phyloP scores from a whole-genome alignment of 805 yeast genomes.

The Debaryomyces maramus region DNA sequence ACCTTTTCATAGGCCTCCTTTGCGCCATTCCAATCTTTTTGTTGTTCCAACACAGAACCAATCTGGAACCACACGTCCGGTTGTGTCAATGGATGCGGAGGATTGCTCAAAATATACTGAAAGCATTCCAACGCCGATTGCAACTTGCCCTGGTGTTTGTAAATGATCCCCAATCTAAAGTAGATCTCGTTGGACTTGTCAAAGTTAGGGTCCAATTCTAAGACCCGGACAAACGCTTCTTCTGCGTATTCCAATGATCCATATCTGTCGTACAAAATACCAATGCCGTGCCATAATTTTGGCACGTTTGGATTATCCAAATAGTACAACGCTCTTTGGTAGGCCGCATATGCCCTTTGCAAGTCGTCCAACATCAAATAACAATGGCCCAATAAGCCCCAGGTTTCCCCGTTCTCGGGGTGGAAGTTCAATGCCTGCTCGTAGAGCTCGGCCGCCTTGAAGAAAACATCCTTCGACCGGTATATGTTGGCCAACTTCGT shows the following conservation, averaged over 20 bases:
- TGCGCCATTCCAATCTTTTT: conserved; percentile 87
- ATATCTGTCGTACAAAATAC: conserved; percentile 92
- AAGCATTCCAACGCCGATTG: conserved; percentile 90
- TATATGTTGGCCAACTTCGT: conserved; percentile 86
- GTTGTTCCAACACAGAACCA: conserved; percentile 93
- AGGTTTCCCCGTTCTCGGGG: conserved; percentile 91
- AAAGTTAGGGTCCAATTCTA: conserved; percentile 93
- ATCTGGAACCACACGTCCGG: conserved; percentile 99
- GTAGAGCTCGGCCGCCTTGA: conserved; percentile 91
- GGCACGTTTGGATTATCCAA: conserved; percentile 93
- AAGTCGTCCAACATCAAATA: conserved; percentile 94
- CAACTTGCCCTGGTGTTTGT: conserved; percentile 89
- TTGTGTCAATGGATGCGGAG: conserved; percentile 94
- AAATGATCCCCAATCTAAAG: conserved; percentile 92
- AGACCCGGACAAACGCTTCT: conserved; percentile 94
- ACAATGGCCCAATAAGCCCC: conserved; percentile 97
- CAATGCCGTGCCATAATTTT: conserved; percentile 97
- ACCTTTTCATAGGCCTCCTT: conserved; percentile 95
- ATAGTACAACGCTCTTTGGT: conserved; percentile 92
- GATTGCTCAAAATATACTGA: conserved; percentile 83
- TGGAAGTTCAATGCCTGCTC: conserved; percentile 79
- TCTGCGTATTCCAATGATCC: conserved; percentile 97
- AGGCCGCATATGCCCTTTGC: conserved; percentile 93
- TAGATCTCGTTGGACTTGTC: conserved; percentile 96
- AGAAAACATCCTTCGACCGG: conserved; percentile 84